Conservation (phyloP, 352 stramenopile genomes). For the Phytophthora tentaculata region DNA sequence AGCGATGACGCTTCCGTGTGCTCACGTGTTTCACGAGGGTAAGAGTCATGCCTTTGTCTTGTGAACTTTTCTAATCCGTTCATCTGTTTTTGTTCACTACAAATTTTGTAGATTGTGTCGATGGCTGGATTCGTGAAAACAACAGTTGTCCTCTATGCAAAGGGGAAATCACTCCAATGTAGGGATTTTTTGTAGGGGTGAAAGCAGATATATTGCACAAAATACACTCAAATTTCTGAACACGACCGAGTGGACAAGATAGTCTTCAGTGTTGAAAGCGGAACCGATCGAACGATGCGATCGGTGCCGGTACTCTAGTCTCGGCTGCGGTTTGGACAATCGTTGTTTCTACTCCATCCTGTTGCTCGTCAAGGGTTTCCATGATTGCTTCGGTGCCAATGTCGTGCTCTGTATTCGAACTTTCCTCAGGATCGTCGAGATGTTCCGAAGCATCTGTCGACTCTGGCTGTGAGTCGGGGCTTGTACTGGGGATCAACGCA, state of each 20-base stretch:
- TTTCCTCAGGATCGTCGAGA: slow-evolving; percentile 10
- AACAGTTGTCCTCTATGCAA: slow-evolving; percentile 85
- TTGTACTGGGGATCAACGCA: neutral
- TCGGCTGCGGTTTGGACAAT: slow-evolving; percentile 1
- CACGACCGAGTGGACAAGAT: neutral
- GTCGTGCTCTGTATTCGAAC: slow-evolving; percentile 8
- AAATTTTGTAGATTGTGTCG: slow-evolving; percentile 72
- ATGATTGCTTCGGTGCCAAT: neutral
- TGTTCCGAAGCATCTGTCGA: slow-evolving; percentile 10
- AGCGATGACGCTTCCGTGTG: slow-evolving; percentile 72
- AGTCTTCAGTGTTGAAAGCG: slow-evolving; percentile 34
- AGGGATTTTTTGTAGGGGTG: slow-evolving; percentile 3
- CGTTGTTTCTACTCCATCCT: neutral
- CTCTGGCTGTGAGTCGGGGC: slow-evolving; percentile 4
- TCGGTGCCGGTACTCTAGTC: neutral
- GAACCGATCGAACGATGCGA: slow-evolving; percentile 43
- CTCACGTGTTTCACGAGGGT: slow-evolving; percentile 84
- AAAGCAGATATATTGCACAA: slow-evolving; percentile 19
- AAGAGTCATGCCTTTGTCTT: neutral
- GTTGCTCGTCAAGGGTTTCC: slow-evolving; percentile 2
- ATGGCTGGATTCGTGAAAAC: slow-evolving; percentile 76
- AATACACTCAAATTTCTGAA: slow-evolving; percentile 10
- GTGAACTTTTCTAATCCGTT: slow-evolving; percentile 5
- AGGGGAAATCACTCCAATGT: slow-evolving; percentile 53
- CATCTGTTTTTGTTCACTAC: neutral